Percentiles rank a stretch among this genome's conserved stretches.
Conservation (phyloP, 2,329 filamentous ascomycete genomes). For the Byssoonygena ceratinophila region DNA sequence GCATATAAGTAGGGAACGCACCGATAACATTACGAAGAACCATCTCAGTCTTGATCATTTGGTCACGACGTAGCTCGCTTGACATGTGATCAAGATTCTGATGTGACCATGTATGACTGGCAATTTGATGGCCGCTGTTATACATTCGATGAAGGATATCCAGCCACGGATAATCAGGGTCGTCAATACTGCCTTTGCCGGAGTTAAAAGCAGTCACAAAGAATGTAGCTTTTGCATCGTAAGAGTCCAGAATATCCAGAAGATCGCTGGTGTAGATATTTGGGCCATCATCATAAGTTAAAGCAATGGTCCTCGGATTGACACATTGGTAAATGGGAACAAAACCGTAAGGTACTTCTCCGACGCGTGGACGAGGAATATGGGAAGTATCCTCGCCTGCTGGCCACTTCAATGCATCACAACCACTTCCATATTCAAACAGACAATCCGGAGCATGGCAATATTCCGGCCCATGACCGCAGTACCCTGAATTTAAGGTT, state of each 20-base stretch:
- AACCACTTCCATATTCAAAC: slow-evolving; percentile 30
- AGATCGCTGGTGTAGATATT: slow-evolving; percentile 51
- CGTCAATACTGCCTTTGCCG: slow-evolving; percentile 37
- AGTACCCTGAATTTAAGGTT: slow-evolving; percentile 26
- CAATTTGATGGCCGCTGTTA: slow-evolving; percentile 41
- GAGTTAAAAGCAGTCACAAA: slow-evolving; percentile 49
- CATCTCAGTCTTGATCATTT: slow-evolving; percentile 41
- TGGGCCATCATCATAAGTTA: slow-evolving; percentile 60
- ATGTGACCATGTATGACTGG: slow-evolving; percentile 45
- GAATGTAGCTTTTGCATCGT: slow-evolving; percentile 56
- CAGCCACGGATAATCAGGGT: slow-evolving; percentile 32
- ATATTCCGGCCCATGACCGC: slow-evolving; percentile 29
- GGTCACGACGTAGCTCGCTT: slow-evolving; percentile 27
- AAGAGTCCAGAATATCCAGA: slow-evolving; percentile 49
- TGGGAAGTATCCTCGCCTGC: slow-evolving; percentile 28
- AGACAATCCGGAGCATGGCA: slow-evolving; percentile 35
- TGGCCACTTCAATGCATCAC: slow-evolving; percentile 30
- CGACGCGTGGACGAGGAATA: slow-evolving; percentile 29
- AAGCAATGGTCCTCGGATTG: slow-evolving; percentile 49
- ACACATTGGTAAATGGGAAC: slow-evolving; percentile 31
- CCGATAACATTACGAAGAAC: slow-evolving; percentile 41
- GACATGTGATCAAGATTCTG: slow-evolving; percentile 36
- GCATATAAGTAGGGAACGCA: slow-evolving; percentile 44
- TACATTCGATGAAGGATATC: slow-evolving; percentile 35
- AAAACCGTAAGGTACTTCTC: slow-evolving; percentile 30